phyloP scores from a whole-genome alignment of 2,329 filamentous ascomycete species.

The Nemania serpens region DNA sequence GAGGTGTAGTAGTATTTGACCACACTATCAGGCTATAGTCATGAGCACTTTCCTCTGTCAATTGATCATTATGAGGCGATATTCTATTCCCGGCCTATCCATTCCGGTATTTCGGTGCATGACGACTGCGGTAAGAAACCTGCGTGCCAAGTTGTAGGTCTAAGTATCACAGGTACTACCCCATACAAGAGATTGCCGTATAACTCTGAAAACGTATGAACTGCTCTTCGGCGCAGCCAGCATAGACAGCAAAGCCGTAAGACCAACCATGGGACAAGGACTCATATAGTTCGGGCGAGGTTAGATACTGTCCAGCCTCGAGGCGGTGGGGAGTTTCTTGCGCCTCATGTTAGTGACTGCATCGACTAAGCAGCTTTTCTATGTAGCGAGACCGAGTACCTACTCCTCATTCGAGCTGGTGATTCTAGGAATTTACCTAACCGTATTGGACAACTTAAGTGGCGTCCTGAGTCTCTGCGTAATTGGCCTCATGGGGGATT shows the following conservation, averaged over 20 bases:
- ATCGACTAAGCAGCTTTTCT: too few species aligned
- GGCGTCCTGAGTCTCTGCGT: too few species aligned
- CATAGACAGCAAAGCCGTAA: neutral
- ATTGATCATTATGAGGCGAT: neutral
- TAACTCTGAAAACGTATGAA: too few species aligned
- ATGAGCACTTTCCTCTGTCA: too few species aligned
- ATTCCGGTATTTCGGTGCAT: neutral
- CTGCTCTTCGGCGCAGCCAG: constrained; percentile 35
- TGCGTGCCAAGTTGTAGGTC: neutral
- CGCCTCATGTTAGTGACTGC: neutral
- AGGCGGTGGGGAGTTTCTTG: constrained; percentile 3
- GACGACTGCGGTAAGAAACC: neutral
- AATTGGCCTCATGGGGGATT: too few species aligned
- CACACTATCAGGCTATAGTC: too few species aligned
- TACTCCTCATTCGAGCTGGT: neutral
- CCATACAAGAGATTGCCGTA: too few species aligned
- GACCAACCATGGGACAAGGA: too few species aligned
- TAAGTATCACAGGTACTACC: too few species aligned
- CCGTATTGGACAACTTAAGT: neutral
- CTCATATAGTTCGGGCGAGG: constrained; percentile 2
- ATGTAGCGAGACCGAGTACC: neutral
- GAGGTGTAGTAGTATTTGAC: too few species aligned
- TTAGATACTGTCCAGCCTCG: constrained; percentile 29
- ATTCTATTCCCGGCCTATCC: neutral
- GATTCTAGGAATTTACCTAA: neutral